phyloP scores from a whole-genome alignment of 768 basidiomycete genomes.

The Psilocybe cubensis region DNA sequence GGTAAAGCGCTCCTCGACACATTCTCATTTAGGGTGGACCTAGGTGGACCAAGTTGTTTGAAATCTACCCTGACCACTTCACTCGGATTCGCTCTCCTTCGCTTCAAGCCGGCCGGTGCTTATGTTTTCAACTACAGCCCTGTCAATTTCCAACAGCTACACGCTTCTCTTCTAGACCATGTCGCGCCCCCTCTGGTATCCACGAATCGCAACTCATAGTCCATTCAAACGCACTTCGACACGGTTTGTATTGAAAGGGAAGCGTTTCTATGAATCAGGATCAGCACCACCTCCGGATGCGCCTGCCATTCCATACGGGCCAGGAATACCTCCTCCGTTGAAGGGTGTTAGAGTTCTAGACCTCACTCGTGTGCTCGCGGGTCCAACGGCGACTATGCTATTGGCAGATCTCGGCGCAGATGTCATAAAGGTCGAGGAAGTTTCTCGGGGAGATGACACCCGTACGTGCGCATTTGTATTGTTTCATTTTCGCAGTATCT shows the following conservation, averaged over 20 bases:
- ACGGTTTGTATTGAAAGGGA: background rate
- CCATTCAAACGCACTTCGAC: background rate
- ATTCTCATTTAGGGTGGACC: too few species aligned
- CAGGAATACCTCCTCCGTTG: slow-evolving; percentile 78
- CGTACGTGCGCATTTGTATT: slow-evolving; percentile 43
- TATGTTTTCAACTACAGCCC: too few species aligned
- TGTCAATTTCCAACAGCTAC: too few species aligned
- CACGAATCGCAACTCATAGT: slow-evolving; percentile 5
- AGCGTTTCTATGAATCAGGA: slow-evolving; percentile 22
- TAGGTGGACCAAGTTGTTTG: too few species aligned
- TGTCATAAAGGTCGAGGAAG: slow-evolving; percentile 90
- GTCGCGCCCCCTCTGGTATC: slow-evolving; percentile 5
- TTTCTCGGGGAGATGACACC: slow-evolving; percentile 86
- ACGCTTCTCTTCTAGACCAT: background rate
- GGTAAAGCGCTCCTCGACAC: too few species aligned
- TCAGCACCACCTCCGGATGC: slow-evolving; percentile 13
- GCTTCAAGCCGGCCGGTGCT: too few species aligned
- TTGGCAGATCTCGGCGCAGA: slow-evolving; percentile 93
- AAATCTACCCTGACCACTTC: too few species aligned
- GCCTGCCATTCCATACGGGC: slow-evolving; percentile 33
- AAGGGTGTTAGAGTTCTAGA: slow-evolving; percentile 85
- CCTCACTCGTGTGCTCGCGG: slow-evolving; percentile 89
- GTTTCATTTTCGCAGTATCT: too few species aligned
- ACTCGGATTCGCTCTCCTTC: background rate
- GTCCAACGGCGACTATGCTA: slow-evolving; percentile 91